Conservation (phyloP, 176 grass and related monocot species). For the Elaeis guineensis region DNA sequence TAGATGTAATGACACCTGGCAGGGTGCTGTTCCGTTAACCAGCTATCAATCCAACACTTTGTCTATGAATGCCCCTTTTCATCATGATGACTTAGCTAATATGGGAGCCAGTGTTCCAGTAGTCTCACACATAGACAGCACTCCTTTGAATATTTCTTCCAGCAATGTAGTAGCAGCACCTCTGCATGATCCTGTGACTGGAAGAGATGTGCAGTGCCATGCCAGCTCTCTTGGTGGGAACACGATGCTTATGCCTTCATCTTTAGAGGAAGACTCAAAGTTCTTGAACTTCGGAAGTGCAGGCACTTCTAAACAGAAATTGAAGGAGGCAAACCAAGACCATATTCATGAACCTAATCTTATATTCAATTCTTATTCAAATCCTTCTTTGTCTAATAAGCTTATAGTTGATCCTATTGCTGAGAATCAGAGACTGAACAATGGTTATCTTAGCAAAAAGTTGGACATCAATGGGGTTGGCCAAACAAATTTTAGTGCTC, state of each 20-base stretch:
- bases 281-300: conserved; percentile 62
- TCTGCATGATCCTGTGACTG: conserved; percentile 29
- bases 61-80: conserved; percentile 24
- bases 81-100: conserved; percentile 22
- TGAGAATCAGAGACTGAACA: conserved; percentile 28
- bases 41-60: conserved; percentile 27
- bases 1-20: conserved; percentile 25
- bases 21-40: conserved; percentile 25
- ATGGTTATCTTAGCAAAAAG: conserved; percentile 25
- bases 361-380: conserved; percentile 34
- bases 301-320: conserved; percentile 27
- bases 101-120: conserved; percentile 23
- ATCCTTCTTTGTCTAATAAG: conserved; percentile 26
- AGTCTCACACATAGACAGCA: conserved; percentile 14
- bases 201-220: conserved; percentile 42
- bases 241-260: conserved; percentile 6
- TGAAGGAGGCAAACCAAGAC: conserved; percentile 21
- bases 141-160: conserved; percentile 21
- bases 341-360: conserved; percentile 36
- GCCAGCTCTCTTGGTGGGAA: conserved; percentile 29
- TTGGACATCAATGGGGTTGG: conserved; percentile 26
- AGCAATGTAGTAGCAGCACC: conserved; percentile 10
- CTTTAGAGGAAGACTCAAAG: conserved; percentile 32
- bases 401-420: conserved; percentile 16
- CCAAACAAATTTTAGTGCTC: conserved; percentile 22